phyloP scores from a whole-genome alignment of 768 basidiomycete species.

The Lenzites betulinus region DNA sequence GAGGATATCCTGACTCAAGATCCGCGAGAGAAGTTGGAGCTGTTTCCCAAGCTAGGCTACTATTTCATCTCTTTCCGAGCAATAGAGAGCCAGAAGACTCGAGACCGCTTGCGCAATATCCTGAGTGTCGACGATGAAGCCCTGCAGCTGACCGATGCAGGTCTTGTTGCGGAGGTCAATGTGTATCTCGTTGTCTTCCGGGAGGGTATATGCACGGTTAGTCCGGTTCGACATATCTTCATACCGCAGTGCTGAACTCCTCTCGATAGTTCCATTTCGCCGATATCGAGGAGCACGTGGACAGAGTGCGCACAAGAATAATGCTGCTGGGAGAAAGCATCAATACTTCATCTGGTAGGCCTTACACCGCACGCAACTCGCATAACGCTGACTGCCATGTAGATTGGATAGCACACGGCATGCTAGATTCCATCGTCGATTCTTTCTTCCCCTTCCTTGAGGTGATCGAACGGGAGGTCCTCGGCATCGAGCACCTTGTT shows the following conservation, averaged over 20 bases:
- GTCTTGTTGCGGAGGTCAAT: slow-evolving; percentile 70
- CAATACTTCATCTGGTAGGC: slow-evolving; percentile 72
- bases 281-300: slow-evolving; percentile 81
- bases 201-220: slow-evolving; percentile 79
- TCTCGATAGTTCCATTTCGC: slow-evolving; percentile 82
- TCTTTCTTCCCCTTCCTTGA: slow-evolving; percentile 86
- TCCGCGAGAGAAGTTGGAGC: slow-evolving; percentile 87
- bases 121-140: slow-evolving; percentile 24
- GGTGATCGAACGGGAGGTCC: slow-evolving; percentile 79
- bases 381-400: background rate
- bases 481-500: slow-evolving; percentile 74
- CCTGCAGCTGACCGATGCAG: slow-evolving; percentile 36
- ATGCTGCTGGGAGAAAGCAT: slow-evolving; percentile 59
- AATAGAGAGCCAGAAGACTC: slow-evolving; percentile 58
- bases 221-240: slow-evolving; percentile 27
- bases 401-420: slow-evolving; percentile 95
- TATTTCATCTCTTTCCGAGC: slow-evolving; percentile 89
- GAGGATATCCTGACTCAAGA: slow-evolving; percentile 94
- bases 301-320: slow-evolving; percentile 73
- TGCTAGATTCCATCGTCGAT: slow-evolving; percentile 93
- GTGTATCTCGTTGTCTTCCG: slow-evolving; percentile 89
- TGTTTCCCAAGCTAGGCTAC: slow-evolving; percentile 86
- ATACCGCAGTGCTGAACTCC: background rate
- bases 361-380: background rate
- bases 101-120: slow-evolving; percentile 39